Evolutionary conservation across 2,329 filamentous ascomycete genomes (phyloP).

Genomic region (Fusarium sp.): DNA sequence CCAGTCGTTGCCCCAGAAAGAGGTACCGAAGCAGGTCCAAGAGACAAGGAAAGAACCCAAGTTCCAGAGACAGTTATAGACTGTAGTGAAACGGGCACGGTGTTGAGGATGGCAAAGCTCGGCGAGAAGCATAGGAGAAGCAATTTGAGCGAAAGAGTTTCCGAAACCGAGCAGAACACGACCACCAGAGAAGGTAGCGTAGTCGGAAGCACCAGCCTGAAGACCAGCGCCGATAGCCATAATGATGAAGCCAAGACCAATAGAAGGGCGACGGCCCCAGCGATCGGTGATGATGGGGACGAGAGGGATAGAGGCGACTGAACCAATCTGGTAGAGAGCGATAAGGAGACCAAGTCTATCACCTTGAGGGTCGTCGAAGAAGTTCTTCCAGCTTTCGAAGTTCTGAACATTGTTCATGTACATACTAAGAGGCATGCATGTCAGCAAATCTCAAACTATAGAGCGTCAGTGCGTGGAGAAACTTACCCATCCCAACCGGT

Average conservation of each 20-base stretch:
- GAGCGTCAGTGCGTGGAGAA: constrained; percentile 57
- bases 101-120: constrained; percentile 78
- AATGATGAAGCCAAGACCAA: constrained; percentile 58
- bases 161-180: constrained; percentile 68
- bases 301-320: constrained; percentile 60
- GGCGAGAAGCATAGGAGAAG: constrained; percentile 72
- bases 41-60: constrained; percentile 70
- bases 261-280: constrained; percentile 58
- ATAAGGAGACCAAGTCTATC: constrained; percentile 62
- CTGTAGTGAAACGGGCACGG: constrained; percentile 72
- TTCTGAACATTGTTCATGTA: constrained; percentile 59
- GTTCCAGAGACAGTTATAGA: constrained; percentile 78
- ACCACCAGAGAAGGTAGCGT: constrained; percentile 57
- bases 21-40: constrained; percentile 73
- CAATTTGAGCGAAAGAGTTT: constrained; percentile 72
- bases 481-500: constrained; percentile 46
- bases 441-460: constrained; percentile 62
- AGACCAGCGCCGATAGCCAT: constrained; percentile 53
- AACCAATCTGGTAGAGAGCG: constrained; percentile 65
- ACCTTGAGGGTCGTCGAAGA: constrained; percentile 54
- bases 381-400: constrained; percentile 65
- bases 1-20: constrained; percentile 69
- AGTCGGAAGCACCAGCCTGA: constrained; percentile 55
- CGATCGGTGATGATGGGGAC: constrained; percentile 60
- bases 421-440: constrained; percentile 69